Base-by-base conservation (phyloP, 352 stramenopile genomes). In the Globisporangium solare region DNA sequence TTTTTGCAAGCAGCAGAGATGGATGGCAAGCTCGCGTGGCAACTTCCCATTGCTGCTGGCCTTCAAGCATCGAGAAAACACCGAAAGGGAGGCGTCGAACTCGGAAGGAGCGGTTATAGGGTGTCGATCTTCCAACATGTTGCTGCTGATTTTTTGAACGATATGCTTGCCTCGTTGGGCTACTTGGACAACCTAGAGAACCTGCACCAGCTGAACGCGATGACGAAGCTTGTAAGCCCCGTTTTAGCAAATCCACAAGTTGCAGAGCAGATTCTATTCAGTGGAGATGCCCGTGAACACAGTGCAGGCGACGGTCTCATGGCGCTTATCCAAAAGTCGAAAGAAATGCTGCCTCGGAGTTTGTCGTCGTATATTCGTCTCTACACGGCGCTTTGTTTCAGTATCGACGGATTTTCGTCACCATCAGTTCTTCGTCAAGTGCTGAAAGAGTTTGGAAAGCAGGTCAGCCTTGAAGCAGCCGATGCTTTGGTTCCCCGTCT, bases 191-290 rank as follows among this genome's bases (percentile, higher is more conserved):
- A 72, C 17, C 51, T 84, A 1, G 67, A 78, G 14, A 60, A 65
- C 13, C 47, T 58, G 1, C 68, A 73, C 31, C 70, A 88, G 39
- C 51, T 89, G 31, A 68, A 86, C 42, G 76, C 73, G 3, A 89
- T 89, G 77, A 73, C 80, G 17, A 83, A 80, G 46, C 77, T 89
- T 24, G 68, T 88, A 11, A 51, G 73, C 3, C 76, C 79, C 39
- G 69, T 77, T 50, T 60, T 88, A 2, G 68, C 67, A 11, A 80
- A 68, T n/a, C 35, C 56, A 10, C 27, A 52, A 1, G 73, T 89
- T 40, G 73, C 77, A 1, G 53, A 73, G 7, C 67, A 70, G 31
- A 68, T 54, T 35, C 52, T 83, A 24, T 49, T 54, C 22, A 61
- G 35, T 15, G 39, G 35, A 24, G 47, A 17, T 22, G n/a, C 37